phyloP scores from a whole-genome alignment of 2,329 filamentous ascomycete species.

The Aquanectria penicillioides region DNA sequence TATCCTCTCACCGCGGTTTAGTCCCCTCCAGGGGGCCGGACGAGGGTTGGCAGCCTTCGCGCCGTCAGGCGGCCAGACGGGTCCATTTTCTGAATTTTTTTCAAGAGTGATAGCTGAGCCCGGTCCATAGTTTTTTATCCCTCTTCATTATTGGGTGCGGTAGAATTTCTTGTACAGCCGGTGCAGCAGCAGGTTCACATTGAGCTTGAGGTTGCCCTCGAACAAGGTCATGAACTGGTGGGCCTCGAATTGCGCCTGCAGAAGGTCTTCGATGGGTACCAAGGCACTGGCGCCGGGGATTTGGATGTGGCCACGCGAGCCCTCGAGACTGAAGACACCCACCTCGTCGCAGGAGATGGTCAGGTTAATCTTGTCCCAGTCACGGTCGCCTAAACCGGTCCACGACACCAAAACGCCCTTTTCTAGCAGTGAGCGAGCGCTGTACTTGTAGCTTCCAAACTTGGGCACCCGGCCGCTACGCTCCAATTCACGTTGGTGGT shows the following conservation, averaged over 20 bases:
- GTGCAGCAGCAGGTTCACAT: conserved; percentile 96
- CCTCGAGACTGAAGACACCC: conserved; percentile 92
- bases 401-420: conserved; percentile 96
- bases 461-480: conserved; percentile 93
- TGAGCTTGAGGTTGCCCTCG: conserved; percentile 84
- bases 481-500: conserved; percentile 95
- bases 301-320: conserved; percentile 91
- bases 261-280: conserved; percentile 88
- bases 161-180: conserved; percentile 99
- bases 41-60: neutral
- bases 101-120: too few relatives aligned
- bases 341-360: conserved; percentile 96
- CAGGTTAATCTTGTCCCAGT: conserved; percentile 92
- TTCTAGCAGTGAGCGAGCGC: conserved; percentile 85
- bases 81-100: too few relatives aligned
- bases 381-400: conserved; percentile 81
- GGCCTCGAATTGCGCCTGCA: conserved; percentile 97
- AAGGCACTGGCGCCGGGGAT: conserved; percentile 91
- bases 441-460: conserved; percentile 98
- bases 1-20: neutral
- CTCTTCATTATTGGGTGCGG: conserved; percentile 64
- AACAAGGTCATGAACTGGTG: conserved; percentile 97
- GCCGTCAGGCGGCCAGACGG: too few relatives aligned
- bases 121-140: too few relatives aligned
- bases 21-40: conserved; percentile 18